Conservation (phyloP, 148 eudicot genomes). For the Rhododendron vialii region DNA sequence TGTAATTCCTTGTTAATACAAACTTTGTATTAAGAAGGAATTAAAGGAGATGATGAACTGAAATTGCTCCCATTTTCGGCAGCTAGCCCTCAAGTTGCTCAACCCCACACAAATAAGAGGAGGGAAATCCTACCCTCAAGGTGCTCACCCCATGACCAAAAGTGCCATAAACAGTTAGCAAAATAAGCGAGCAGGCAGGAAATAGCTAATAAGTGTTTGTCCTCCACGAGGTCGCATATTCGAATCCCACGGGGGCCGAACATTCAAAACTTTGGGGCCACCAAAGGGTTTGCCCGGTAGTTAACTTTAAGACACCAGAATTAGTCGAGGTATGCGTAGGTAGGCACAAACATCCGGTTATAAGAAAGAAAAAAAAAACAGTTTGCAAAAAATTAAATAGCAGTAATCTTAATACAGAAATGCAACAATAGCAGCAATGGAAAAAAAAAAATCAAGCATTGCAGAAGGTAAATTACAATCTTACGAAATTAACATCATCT, state of each 20-base stretch:
- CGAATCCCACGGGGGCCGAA: no score
- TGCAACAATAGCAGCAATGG: background rate
- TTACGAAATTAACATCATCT: background rate
- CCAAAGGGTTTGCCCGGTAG: no score
- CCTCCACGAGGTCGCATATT: no score
- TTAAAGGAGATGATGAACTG: background rate
- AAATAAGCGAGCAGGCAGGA: no score
- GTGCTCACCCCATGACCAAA: no score
- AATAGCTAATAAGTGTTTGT: no score
- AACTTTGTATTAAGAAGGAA: background rate
- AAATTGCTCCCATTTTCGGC: background rate
- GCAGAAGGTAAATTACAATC: background rate
- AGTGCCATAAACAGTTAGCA: no score
- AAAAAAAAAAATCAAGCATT: background rate
- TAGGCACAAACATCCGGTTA: background rate
- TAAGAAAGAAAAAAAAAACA: background rate
- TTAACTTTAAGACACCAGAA: no score
- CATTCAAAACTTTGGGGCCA: no score
- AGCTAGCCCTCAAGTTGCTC: background rate
- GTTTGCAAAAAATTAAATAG: background rate
- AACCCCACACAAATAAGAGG: no score
- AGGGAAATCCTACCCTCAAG: no score
- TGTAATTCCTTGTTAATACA: no score
- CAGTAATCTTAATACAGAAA: background rate
- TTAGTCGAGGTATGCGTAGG: background rate